Base-by-base conservation (phyloP, 1,284 basidiomycete genomes). In the Apiotrichum domesticum region DNA sequence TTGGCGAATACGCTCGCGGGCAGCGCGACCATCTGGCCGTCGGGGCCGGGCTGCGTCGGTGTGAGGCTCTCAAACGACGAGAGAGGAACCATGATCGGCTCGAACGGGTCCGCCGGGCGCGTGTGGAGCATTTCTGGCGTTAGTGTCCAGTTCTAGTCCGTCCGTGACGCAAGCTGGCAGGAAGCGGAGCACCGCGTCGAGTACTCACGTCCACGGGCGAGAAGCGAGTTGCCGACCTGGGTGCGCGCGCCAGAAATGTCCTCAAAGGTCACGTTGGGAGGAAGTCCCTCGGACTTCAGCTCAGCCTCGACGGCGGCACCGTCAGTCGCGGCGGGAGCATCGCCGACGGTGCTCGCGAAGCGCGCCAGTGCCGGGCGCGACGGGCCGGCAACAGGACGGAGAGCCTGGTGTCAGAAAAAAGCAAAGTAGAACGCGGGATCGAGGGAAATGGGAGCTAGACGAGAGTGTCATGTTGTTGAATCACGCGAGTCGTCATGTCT, bases 1-100 rank as follows among this genome's bases (percentile, higher is more conserved):
- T 90, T 85, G 64, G 83, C 81, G 76, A 98, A 99, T 33, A 98
- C 65, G 10, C 69, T 66, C 7, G 68, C 57, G 14, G 75, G 72
- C 6, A 78, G 71, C 6, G 68, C 58, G 43, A 76, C 61, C 21
- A 62, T 13, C 65, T 49, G 39, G 65, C 63, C 69, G 39, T 11
- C 37, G 6, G 50, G 8, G 2, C 21, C 43, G 35, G 57, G 46
- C 6, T n/a, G 57, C 3, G 73, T 71, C 0, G 75, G 74, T 32
- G 66, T 67, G 9, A 61, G 8, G 3, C 68, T 67, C 8, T 64
- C 65, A 9, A 77, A 63, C 6, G 70, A 71, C 4, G 74, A 75
- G 8, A 76, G 55, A 6, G 75, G 75, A 34, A 72, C 59, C 42
- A 66, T 55, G 59, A 75, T 69, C 3, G 71, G 66, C 35, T 61